phyloP scores from a whole-genome alignment of 768 basidiomycete genomes.

The Pholiota microspora region DNA sequence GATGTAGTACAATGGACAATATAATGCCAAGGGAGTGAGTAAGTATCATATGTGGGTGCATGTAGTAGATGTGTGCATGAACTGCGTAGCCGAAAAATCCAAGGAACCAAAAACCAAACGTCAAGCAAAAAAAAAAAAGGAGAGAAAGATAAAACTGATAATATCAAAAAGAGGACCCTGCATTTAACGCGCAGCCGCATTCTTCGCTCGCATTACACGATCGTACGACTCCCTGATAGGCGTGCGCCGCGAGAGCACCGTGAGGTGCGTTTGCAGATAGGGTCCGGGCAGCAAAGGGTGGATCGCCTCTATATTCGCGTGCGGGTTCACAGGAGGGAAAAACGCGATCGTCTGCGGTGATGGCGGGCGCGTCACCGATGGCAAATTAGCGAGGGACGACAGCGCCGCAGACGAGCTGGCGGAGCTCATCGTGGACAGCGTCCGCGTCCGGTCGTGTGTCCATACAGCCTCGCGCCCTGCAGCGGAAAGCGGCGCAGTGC shows the following conservation, averaged over 20 bases:
- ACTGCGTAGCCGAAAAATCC: neutral
- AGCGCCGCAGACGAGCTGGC: slow-evolving; percentile 49
- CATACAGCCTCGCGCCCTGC: slow-evolving; percentile 17
- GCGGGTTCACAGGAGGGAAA: slow-evolving; percentile 63
- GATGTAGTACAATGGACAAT: slow-evolving; percentile 3
- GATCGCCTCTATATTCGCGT: slow-evolving; percentile 53
- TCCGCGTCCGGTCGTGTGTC: slow-evolving; percentile 23
- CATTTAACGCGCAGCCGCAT: slow-evolving; percentile 5
- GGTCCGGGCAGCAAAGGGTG: slow-evolving; percentile 74
- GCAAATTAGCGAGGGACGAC: slow-evolving; percentile 55
- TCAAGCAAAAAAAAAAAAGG: neutral
- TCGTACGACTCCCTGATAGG: slow-evolving; percentile 73
- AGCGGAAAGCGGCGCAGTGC: slow-evolving; percentile 18
- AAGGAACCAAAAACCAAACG: neutral
- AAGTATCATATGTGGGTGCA: slow-evolving; percentile 11
- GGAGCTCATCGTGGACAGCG: slow-evolving; percentile 10
- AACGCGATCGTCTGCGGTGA: slow-evolving; percentile 51
- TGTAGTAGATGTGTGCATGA: neutral
- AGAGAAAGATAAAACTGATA: neutral
- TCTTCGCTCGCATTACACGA: slow-evolving; percentile 59
- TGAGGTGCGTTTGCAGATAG: slow-evolving; percentile 69
- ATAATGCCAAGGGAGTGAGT: slow-evolving; percentile 11
- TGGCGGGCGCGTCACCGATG: slow-evolving; percentile 42
- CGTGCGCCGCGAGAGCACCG: slow-evolving; percentile 59
- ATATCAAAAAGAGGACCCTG: neutral